Conservation (phyloP, 140 eudicot genomes). For the Bidens hawaiensis region DNA sequence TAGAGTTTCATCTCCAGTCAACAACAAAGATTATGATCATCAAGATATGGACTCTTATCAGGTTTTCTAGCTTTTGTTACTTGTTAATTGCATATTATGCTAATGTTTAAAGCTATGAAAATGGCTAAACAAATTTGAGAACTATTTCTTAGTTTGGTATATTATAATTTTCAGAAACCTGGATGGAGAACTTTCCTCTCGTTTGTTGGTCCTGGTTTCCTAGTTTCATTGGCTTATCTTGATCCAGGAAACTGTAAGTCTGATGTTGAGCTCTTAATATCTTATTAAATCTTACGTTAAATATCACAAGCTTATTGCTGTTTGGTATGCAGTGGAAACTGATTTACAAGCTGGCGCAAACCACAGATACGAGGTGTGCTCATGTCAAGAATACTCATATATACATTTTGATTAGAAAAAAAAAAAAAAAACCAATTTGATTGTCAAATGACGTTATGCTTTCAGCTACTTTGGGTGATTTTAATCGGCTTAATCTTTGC, state of each 20-base stretch:
- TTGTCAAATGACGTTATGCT: not conserved
- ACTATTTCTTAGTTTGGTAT: not conserved
- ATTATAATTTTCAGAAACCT: slow-evolving; percentile 45
- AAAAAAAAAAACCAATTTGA: slow-evolving; percentile 4
- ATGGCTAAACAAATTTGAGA: not conserved
- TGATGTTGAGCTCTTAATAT: not conserved
- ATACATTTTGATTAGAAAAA: not conserved
- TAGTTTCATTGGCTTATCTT: slow-evolving; percentile 90
- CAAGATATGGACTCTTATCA: slow-evolving; percentile 23
- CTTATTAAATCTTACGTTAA: not conserved
- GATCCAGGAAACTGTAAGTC: slow-evolving; percentile 92
- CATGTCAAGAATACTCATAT: not conserved
- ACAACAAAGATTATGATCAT: slow-evolving; percentile 19
- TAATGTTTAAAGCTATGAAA: not conserved
- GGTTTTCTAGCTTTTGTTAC: slow-evolving; percentile 9
- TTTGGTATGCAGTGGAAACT: slow-evolving; percentile 67
- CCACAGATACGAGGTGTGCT: slow-evolving; percentile 71
- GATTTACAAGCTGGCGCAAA: slow-evolving; percentile 99
- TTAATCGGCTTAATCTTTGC: slow-evolving; percentile 82
- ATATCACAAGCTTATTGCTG: not conserved
- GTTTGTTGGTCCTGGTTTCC: slow-evolving; percentile 92
- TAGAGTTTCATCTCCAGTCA: not conserved
- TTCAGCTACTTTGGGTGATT: slow-evolving; percentile 85
- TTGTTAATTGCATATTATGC: not conserved
- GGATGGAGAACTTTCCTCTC: slow-evolving; percentile 72